A percentile compares a stretch with the other conserved stretches of the same genome.
Conservation (phyloP, 805 yeast genomes). For the Candida chauliodis region DNA sequence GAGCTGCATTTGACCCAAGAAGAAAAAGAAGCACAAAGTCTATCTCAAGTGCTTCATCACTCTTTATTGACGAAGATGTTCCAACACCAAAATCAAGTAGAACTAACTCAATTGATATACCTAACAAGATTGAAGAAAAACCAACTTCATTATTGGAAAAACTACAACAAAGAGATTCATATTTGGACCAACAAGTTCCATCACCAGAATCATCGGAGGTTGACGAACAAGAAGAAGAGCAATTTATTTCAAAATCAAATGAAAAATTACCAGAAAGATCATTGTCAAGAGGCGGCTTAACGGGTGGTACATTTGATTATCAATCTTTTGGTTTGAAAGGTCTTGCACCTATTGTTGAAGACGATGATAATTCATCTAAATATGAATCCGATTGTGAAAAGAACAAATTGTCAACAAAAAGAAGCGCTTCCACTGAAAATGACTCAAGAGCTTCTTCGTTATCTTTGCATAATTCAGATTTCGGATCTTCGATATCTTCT, state of each 20-base stretch:
- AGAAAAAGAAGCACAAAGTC: slow-evolving; percentile 7
- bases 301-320: slow-evolving; percentile 19
- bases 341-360: slow-evolving; percentile 39
- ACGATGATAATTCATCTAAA: slow-evolving; percentile 29
- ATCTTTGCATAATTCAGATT: slow-evolving; percentile 38
- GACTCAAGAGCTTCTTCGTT: slow-evolving; percentile 32
- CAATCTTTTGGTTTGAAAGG: slow-evolving; percentile 25
- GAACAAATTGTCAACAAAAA: slow-evolving; percentile 12
- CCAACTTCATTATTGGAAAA: slow-evolving; percentile 11
- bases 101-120: slow-evolving; percentile 14
- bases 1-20: slow-evolving; percentile 23
- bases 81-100: slow-evolving; percentile 23
- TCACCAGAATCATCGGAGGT: slow-evolving; percentile 18
- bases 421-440: slow-evolving; percentile 17
- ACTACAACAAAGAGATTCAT: slow-evolving; percentile 8
- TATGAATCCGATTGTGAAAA: slow-evolving; percentile 23
- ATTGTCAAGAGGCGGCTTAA: slow-evolving; percentile 8
- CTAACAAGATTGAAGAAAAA: background rate
- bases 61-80: slow-evolving; percentile 15
- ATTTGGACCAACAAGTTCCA: slow-evolving; percentile 11
- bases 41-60: slow-evolving; percentile 5
- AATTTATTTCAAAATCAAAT: background rate
- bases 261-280: slow-evolving; percentile 10
- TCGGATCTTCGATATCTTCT: slow-evolving; percentile 34
- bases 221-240: slow-evolving; percentile 8